Base-by-base conservation (phyloP, 306 rosid species). In the Trichosanthes cucumerina region DNA sequence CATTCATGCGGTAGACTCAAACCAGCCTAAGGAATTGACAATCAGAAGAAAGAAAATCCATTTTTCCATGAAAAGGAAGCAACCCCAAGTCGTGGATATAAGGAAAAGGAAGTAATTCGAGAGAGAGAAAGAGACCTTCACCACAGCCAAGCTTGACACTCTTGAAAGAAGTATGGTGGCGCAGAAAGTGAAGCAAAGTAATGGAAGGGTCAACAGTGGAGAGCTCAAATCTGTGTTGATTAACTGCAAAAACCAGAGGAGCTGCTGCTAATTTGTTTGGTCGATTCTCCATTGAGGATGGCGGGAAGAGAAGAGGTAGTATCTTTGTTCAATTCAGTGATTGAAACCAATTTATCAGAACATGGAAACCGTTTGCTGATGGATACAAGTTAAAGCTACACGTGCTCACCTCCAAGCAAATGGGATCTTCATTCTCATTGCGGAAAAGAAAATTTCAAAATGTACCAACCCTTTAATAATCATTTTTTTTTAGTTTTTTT, bases 101-200 rank as follows among this genome's bases (percentile, higher is more conserved):
- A 69, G 54, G 16, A 39, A 68, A 4, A 68, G 41, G 33, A 68
- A 41, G 31, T 5, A 19, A 41, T 23, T 41, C 18, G 39, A 38
- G 21, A 33, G 47, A 50, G 19, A 50, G 6, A 16, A 0, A 14
- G 7, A 6, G 79, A 91, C 98, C 97, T 91, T 93, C 96, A 54
- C 90, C 97, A 49, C 98, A 94, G 77, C 92, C 73, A 26, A 90
- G 97, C 89, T 92, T 94, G 65, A 77, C 91, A 78, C 98, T 92
- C 89, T 88, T 92, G 87, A 92, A 90, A 78, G 72, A 83, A 79
- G 98, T 94, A 8, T 72, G 86, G 43, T 83, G 41, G 15, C 98
- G 93, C 81, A 92, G 81, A 88, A 92, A 94, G 12, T 89, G 82
- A 4, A 92, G 88, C 86, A 94, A 76, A 80, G 97, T 94, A 12